Evolutionary conservation across 2,329 filamentous ascomycete genomes (phyloP).

Genomic region (Monosporascus sp.): DNA sequence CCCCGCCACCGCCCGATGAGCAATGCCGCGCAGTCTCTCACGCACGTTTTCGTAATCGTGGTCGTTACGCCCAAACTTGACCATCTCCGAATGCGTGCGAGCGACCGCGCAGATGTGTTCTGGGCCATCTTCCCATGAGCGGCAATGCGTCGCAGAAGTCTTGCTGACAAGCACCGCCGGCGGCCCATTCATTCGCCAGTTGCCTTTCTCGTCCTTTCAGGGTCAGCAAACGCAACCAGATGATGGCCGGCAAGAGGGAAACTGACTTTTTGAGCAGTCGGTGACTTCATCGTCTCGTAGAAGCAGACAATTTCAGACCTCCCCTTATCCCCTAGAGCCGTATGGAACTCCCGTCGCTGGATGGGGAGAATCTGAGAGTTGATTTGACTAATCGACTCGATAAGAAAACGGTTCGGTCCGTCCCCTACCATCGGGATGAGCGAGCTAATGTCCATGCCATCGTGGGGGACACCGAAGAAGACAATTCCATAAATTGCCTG

Average conservation of each 20-base stretch:
- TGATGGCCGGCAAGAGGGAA: neutral
- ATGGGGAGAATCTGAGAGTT: conserved; percentile 1
- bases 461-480: conserved; percentile 14
- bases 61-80: conserved; percentile 18
- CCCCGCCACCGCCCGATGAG: too few species aligned
- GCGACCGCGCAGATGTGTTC: conserved; percentile 16
- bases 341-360: conserved; percentile 2
- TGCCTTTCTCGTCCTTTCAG: conserved; percentile 10
- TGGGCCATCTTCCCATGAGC: conserved; percentile 14
- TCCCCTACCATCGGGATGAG: conserved; percentile 13
- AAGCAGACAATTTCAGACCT: conserved; percentile 17
- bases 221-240: neutral
- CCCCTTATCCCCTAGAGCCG: conserved; percentile 6
- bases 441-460: conserved; percentile 15
- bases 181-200: conserved; percentile 18
- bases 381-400: conserved; percentile 2
- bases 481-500: conserved; percentile 9
- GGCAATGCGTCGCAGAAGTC: conserved; percentile 18
- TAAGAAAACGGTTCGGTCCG: conserved; percentile 6
- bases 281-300: conserved; percentile 19
- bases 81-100: conserved; percentile 15
- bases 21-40: conserved; percentile 24
- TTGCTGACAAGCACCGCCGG: conserved; percentile 14
- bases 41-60: too few species aligned
- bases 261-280: conserved; percentile 14